Evolutionary conservation across 345 rosid species (phyloP), one percentile per base, ranked within the genome.

Genomic region (Excoecaria agallocha): DNA sequence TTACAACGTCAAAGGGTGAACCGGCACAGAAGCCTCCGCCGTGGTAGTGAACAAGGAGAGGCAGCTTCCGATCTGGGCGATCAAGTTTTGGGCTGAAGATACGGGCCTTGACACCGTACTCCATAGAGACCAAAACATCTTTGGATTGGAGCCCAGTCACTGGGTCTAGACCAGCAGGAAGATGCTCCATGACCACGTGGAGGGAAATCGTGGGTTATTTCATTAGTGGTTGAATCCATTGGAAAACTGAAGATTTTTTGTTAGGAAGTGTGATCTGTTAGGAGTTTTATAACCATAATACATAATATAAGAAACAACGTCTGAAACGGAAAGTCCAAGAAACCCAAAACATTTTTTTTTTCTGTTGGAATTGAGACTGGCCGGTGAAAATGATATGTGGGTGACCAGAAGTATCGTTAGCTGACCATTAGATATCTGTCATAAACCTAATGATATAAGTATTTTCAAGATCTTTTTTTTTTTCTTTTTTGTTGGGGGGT

Each of bases 1-100:
- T 15, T 0, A 57, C 0, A 8, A 68, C 1, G 46, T 77, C 85
- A 22, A 88, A 78, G n/a, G 88, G 69, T 1, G 88, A 88, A 17
- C 87, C 85, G 0, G 65, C n/a, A 69, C 84, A 85, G 74, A 83
- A 86, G 46, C 84, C 91, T 13, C 91, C 91, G 2, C 89, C 89
- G 8, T 84, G 88, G 79, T 71, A 81, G 85, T 84, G 88, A 25
- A 91, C 72, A 8, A 89, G 78, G 5, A 91, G 61, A 0, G 90
- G 87, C 8, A 86, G 80, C 35, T 80, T 89, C 10, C 63, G 57
- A 41, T 4, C 63, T 0, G 69, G 54, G 73, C 12, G 35, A 10
- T 20, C 41, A 48, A 58, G 24, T 43, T 50, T 49, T 2, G 84
- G 87, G 17, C 80, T 25, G 72, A 81, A 87, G 63, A 78, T 48